Evolutionary conservation across 2,329 filamentous ascomycete genomes (phyloP), one percentile per base, ranked within the genome.

Genomic region (Annulohypoxylon truncatum): DNA sequence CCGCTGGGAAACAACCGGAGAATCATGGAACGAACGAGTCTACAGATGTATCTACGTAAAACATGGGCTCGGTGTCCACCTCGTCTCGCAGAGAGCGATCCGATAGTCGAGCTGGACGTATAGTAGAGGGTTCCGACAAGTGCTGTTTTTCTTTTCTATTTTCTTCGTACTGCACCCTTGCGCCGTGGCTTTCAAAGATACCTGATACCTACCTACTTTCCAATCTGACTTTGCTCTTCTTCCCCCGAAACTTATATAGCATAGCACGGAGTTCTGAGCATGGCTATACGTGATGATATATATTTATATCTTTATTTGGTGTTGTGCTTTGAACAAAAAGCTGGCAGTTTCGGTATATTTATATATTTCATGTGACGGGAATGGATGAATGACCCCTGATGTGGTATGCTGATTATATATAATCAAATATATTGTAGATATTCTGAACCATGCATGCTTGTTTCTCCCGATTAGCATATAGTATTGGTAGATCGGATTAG

Each of bases 201-300:
- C 38, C 15, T 42, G 38, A 42, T 42, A 42, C 15, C 38, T 42
- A 20, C 18, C 15, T 69, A 68, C 15, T 35, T 8, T 33, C 15
- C 38, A 26, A n/a, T 15, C 20, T 24, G 24, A 22, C 13, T 24
- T 59, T 57, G 28, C 38, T 50, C 53, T 44, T 46, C 15, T 48
- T 28, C 29, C 38, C 24, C 40, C 56, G n/a, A 20, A 28, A 20
- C 22, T 24, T 64, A 52, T 35, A 42, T 60, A 66, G 63, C 66
- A 67, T 64, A 70, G 68, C 68, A 52, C 28, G 68, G 68, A 68
- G 68, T 70, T 66, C 7, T 53, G 51, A 63, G 51, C 38, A 50
- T 58, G 46, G 61, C 44, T 58, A 50, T 53, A 31, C 29, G 40
- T 59, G 18, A 26, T 22, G n/a, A 61, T 64, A 50, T 50, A 35